Evolutionary conservation across 495 filamentous ascomycete genomes (phyloP), one percentile per base, ranked within the genome.

Genomic region (Wilcoxina mikolae): DNA sequence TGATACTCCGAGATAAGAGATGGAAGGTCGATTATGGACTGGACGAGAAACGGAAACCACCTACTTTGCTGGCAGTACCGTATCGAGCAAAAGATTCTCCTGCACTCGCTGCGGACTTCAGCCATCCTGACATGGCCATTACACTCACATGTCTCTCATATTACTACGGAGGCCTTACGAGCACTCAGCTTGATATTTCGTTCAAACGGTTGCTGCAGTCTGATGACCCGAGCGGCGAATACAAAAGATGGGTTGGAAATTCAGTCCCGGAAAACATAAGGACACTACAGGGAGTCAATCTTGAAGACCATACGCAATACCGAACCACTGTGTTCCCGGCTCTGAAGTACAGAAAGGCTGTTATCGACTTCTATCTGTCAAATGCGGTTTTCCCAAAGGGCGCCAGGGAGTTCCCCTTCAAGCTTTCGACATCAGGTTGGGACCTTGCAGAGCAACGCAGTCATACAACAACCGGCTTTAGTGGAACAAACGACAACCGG

Each of bases 1-100:
- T 82, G 53, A 70, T 65, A 0, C 67, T 87, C 0, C 58, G 65
- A 0, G 69, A 76, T 10, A 84, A 83, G 58, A 69, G 84, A 4
- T 86, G 78, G 77, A 65, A 72, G 4, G 82, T 87, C 7, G 73
- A 84, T 41, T 87, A 81, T 57, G 82, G 82, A 0, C 70, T 82
- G 26, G 68, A 77, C 59, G 67, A 59, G 0, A 61, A 51, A 42
- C 66, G 78, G 39, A 55, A 63, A n/a, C 31, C 31, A 35, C 31
- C 31, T 5, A 76, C 75, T 0, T 69, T 69, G 53, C 71, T 85
- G 0, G 83, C 83, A 3, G 81, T 88, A 0, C 84, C 85, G 0
- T 90, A 76, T 54, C 70, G 76, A n/a, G 77, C 78, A 1, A 90
- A 87, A 56, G 83, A 82, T 47, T 74, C 59, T 22, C 83, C 82